Conservation (phyloP, 495 filamentous ascomycete genomes). For the Penicillium taxi region DNA sequence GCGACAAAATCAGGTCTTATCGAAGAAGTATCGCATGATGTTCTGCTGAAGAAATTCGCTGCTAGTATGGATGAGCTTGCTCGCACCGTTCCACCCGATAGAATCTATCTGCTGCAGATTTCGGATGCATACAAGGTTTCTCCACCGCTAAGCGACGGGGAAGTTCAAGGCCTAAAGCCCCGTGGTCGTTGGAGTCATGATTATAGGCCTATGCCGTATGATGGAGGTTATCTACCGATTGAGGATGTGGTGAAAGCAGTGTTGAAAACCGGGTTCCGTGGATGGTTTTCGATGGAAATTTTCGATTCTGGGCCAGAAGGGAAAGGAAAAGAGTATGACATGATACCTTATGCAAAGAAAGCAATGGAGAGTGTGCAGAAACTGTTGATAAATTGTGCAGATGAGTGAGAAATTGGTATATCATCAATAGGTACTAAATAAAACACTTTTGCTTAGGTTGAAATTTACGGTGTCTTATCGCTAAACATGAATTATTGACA, state of each 20-base stretch:
- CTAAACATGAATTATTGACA: no score
- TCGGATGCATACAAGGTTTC: conserved; percentile 65
- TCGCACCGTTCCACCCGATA: conserved; percentile 52
- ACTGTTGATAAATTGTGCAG: conserved; percentile 44
- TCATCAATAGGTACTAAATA: no score
- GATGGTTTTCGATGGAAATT: conserved; percentile 69
- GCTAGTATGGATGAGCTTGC: conserved; percentile 48
- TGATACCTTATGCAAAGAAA: conserved; percentile 49
- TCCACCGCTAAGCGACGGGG: conserved; percentile 40
- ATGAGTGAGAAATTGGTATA: no score
- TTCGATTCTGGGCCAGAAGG: conserved; percentile 60
- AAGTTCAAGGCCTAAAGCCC: conserved; percentile 44
- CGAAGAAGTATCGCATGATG: conserved; percentile 26
- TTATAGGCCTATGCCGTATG: conserved; percentile 61
- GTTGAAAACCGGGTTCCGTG: conserved; percentile 59
- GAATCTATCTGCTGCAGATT: conserved; percentile 71
- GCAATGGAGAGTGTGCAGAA: conserved; percentile 50
- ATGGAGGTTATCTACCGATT: conserved; percentile 67
- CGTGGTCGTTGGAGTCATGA: conserved; percentile 65
- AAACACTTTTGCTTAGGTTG: no score
- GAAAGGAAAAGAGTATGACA: conserved; percentile 50
- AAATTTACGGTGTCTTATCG: no score
- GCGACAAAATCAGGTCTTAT: conserved; percentile 56
- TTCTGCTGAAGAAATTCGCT: conserved; percentile 44
- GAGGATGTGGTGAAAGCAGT: conserved; percentile 58